These are phyloP conservation scores for Clarireedia sp. DNA, from an alignment of 2,329 filamentous ascomycete genomes.

Conservation along the genomic window DNA sequence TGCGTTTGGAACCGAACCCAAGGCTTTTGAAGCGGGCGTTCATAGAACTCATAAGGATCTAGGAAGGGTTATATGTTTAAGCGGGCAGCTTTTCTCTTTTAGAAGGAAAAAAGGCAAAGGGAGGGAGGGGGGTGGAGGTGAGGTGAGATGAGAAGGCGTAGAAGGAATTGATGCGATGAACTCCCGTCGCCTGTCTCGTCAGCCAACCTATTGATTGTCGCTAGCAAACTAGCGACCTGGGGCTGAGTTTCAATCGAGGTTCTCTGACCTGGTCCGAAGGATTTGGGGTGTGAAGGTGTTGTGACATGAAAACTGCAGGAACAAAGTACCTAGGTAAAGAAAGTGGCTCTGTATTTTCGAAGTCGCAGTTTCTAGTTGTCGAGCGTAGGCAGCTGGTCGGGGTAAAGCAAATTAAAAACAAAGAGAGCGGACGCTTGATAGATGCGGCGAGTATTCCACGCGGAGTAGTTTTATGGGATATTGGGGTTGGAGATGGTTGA, in stretches of 20 bases:
- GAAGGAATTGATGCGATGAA: slow-evolving; percentile 13
- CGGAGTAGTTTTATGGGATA: background rate
- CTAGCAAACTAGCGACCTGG: slow-evolving; percentile 8
- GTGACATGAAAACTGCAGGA: slow-evolving; percentile 12
- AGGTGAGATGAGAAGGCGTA: slow-evolving; percentile 20
- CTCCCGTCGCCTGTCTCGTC: slow-evolving; percentile 1
- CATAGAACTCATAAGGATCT: slow-evolving; percentile 63
- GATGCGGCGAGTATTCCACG: no score
- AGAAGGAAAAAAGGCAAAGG: slow-evolving; percentile 15
- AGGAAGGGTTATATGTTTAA: slow-evolving; percentile 8
- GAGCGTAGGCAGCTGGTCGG: background rate
- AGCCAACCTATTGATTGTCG: slow-evolving; percentile 10
- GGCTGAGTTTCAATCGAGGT: slow-evolving; percentile 8
- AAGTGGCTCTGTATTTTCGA: background rate
- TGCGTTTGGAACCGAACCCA: slow-evolving; percentile 70
- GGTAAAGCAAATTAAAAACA: background rate
- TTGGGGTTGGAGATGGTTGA: background rate
- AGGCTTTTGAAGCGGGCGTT: slow-evolving; percentile 73
- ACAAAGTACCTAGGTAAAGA: background rate
- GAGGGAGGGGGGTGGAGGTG: no score
- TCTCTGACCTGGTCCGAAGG: slow-evolving; percentile 9
- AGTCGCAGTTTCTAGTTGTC: no score
- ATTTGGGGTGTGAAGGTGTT: slow-evolving; percentile 1
- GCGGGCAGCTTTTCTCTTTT: slow-evolving; percentile 23
- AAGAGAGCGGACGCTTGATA: background rate